Base-by-base conservation (phyloP, 371 early-diverging fungal genomes). In the Haplosporangium sp. region DNA sequence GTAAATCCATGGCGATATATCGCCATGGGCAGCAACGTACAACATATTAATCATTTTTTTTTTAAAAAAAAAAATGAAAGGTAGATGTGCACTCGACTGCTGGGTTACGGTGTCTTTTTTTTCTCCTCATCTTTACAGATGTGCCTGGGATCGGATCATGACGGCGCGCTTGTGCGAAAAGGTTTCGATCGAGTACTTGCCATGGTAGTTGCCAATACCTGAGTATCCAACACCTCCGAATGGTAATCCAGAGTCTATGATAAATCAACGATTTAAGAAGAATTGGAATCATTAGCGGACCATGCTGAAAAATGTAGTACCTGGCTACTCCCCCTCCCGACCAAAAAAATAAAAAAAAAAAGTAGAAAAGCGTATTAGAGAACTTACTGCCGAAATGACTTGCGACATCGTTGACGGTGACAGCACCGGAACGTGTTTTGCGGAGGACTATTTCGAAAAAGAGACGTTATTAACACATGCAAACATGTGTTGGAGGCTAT, bases 141-240 rank as follows among this genome's bases (percentile, higher is more conserved):
- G 65, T 2, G 75, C 57, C 54, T 50, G 43, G 51, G 37, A 21
- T 18, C 71, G 76, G 61, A 79, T 38, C 74, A 87, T 67, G 59
- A 86, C 82, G 13, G 87, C 74, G 36, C 92, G 79, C 56, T 86
- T 81, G 71, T 94, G 93, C 18, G 91, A 87, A 80, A 95, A 94
- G 1, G 88, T 83, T 7, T 89, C 79, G 71, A 94, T 91, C 7
- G 94, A 92, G 72, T 81, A 80, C 50, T 81, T 81, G 43, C 96
- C 97, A 51, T 93, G 94, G 81, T 96, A 96, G 42, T 73, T 82
- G 55, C 97, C 97, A 64, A 91, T 86, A 23, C 97, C 97, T n/a
- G 94, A 94, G 12, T 76, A 59, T 1, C 97, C 97, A 12, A 94
- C 89, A 42, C 97, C 97, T 67, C 96, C 96, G 79, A 96, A 96